Conservation (phyloP, 768 basidiomycete genomes). For the Cystoderma amianthinum region DNA sequence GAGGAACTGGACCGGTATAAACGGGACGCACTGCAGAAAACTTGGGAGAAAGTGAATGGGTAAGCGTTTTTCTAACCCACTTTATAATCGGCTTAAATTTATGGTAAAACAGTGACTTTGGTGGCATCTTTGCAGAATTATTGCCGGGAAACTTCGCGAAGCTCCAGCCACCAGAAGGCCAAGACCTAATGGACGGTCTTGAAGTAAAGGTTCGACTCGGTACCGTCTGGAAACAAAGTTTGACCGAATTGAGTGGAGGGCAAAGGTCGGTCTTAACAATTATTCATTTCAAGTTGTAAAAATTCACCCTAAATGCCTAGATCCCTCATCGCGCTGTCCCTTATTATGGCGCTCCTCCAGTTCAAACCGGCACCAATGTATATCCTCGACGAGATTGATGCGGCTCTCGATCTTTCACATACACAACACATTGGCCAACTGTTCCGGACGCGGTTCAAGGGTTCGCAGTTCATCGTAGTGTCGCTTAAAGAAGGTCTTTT, state of each 20-base stretch:
- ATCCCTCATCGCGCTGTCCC: slow-evolving; percentile 92
- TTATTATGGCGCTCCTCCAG: slow-evolving; percentile 98
- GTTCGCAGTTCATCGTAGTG: slow-evolving; percentile 97
- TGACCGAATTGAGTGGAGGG: slow-evolving; percentile 96
- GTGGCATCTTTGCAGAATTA: slow-evolving; percentile 91
- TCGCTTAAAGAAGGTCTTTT: slow-evolving; percentile 95
- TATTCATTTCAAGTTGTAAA: background rate
- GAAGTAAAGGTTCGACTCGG: slow-evolving; percentile 97
- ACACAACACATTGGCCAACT: slow-evolving; percentile 97
- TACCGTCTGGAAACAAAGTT: slow-evolving; percentile 93
- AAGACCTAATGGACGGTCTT: slow-evolving; percentile 90
- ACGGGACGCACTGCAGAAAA: slow-evolving; percentile 86
- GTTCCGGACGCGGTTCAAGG: slow-evolving; percentile 97
- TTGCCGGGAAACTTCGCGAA: slow-evolving; percentile 96
- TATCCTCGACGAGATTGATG: slow-evolving; percentile 98
- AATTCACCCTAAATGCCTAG: slow-evolving; percentile 31
- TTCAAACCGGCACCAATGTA: slow-evolving; percentile 99
- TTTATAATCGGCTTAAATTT: too few relatives aligned
- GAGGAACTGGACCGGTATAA: slow-evolving; percentile 91
- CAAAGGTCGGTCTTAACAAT: slow-evolving; percentile 68
- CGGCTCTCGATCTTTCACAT: slow-evolving; percentile 91
- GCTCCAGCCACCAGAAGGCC: slow-evolving; percentile 86
- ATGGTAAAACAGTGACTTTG: slow-evolving; percentile 97
- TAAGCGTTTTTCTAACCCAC: too few relatives aligned
- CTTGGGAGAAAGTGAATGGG: slow-evolving; percentile 95